A percentile compares a stretch with the other conserved stretches of the same genome.
These are phyloP conservation scores for Phaeoacremonium minimum DNA, from an alignment of 2,329 filamentous ascomycete species.

Conservation along the genomic window DNA sequence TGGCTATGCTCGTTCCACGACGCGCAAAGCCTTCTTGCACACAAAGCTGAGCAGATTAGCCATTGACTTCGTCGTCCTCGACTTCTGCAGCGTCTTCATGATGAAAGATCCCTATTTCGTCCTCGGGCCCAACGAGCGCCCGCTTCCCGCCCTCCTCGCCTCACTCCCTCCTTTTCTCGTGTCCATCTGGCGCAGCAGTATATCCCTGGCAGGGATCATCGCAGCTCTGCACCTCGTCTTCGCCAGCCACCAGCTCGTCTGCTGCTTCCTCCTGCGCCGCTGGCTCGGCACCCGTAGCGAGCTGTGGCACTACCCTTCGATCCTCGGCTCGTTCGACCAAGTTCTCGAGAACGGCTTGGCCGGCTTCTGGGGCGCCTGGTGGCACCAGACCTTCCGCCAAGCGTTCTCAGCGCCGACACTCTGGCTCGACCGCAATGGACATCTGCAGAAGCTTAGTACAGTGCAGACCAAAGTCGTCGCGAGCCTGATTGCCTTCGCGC, in stretches of 20 bases:
- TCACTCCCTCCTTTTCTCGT: constrained; percentile 39
- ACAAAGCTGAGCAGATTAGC: constrained; percentile 40
- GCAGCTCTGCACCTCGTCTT: constrained; percentile 59
- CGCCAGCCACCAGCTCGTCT: constrained; percentile 52
- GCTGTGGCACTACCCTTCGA: constrained; percentile 49
- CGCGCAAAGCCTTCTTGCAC: constrained; percentile 38
- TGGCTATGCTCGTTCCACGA: constrained; percentile 40
- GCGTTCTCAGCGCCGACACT: constrained; percentile 60
- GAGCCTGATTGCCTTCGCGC: constrained; percentile 52
- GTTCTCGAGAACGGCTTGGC: constrained; percentile 67
- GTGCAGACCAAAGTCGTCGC: constrained; percentile 24
- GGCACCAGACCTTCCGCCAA: constrained; percentile 86
- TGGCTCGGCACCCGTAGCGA: constrained; percentile 47
- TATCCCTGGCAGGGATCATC: constrained; percentile 54
- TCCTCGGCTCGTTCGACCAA: constrained; percentile 45
- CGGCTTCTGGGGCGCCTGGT: constrained; percentile 81
- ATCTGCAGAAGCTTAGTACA: constrained; percentile 28
- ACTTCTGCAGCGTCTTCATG: constrained; percentile 64
- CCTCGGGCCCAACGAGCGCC: constrained; percentile 34
- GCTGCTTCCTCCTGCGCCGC: constrained; percentile 42
- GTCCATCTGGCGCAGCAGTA: constrained; percentile 48
- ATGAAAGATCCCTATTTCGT: constrained; percentile 77
- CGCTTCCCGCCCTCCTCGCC: constrained; percentile 38
- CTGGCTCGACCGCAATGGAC: constrained; percentile 36
- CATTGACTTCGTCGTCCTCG: constrained; percentile 62